Percentiles rank a stretch among this genome's conserved stretches.
Evolutionary conservation across 148 eudicot genomes (phyloP).

Genomic region (Diospyros kaki): DNA sequence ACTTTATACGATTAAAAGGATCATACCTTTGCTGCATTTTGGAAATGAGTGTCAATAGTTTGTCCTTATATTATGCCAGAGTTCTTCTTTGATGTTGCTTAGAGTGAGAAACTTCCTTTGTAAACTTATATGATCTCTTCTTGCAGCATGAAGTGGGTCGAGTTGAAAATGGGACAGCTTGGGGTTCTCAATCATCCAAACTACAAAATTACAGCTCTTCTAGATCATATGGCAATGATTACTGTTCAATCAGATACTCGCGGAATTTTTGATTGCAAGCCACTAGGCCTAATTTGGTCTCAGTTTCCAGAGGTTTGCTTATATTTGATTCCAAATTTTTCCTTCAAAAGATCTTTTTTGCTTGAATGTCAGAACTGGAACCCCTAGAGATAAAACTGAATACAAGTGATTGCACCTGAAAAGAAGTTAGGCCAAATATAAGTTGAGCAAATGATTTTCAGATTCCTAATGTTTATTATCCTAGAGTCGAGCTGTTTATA

Average conservation of each 20-base stretch:
- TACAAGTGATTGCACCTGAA: neutral
- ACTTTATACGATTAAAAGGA: neutral
- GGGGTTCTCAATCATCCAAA: constrained; percentile 83
- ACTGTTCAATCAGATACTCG: constrained; percentile 87
- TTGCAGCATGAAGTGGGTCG: constrained; percentile 98
- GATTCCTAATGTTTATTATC: neutral
- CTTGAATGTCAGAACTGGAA: neutral
- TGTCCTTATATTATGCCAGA: neutral
- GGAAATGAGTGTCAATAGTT: neutral
- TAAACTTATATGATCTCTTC: neutral
- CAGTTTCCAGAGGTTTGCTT: constrained; percentile 74
- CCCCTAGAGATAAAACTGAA: neutral
- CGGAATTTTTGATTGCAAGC: constrained; percentile 89
- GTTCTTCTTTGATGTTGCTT: neutral
- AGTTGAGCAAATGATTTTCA: neutral
- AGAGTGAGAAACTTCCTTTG: neutral
- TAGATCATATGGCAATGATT: constrained; percentile 96
- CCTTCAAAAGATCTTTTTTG: neutral
- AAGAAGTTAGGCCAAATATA: no score
- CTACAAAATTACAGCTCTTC: constrained; percentile 92
- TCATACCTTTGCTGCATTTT: neutral
- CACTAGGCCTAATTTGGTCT: constrained; percentile 91
- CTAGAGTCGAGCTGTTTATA: neutral
- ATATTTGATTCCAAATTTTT: neutral
- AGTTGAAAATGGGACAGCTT: constrained; percentile 90